Conservation (phyloP, 176 grass and related monocot genomes). For the Ampelocalamus luodianensis region DNA sequence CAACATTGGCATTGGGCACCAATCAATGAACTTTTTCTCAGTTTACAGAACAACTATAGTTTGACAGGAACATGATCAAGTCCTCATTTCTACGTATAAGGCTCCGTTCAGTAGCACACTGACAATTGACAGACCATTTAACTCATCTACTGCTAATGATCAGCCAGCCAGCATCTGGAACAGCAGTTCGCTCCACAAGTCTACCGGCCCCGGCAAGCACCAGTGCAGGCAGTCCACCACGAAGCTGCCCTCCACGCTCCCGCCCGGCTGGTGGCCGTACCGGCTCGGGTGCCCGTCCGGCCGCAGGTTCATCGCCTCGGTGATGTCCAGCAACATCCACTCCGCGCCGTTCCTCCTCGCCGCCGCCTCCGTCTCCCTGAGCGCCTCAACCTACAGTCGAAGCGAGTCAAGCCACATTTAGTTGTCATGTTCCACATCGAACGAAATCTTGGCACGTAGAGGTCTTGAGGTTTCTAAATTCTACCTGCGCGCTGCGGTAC, state of each 20-base stretch:
- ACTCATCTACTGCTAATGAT: neutral
- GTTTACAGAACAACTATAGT: neutral
- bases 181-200: slow-evolving; percentile 66
- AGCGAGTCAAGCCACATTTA: neutral
- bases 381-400: slow-evolving; percentile 26
- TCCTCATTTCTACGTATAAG: neutral
- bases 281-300: slow-evolving; percentile 80
- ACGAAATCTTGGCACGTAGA: neutral
- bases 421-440: neutral
- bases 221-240: slow-evolving; percentile 72
- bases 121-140: neutral
- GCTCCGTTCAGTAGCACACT: neutral
- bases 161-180: slow-evolving; percentile 42
- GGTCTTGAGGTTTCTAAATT: neutral
- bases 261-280: slow-evolving; percentile 57
- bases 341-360: slow-evolving; percentile 29
- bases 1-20: neutral
- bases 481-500: slow-evolving; percentile 50
- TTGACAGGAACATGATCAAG: neutral
- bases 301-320: slow-evolving; percentile 63
- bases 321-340: slow-evolving; percentile 62
- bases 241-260: slow-evolving; percentile 57
- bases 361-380: slow-evolving; percentile 44
- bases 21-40: neutral
- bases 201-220: slow-evolving; percentile 74